Conservation (phyloP, 108 stramenopile species). For the Conticribra weissflogii region DNA sequence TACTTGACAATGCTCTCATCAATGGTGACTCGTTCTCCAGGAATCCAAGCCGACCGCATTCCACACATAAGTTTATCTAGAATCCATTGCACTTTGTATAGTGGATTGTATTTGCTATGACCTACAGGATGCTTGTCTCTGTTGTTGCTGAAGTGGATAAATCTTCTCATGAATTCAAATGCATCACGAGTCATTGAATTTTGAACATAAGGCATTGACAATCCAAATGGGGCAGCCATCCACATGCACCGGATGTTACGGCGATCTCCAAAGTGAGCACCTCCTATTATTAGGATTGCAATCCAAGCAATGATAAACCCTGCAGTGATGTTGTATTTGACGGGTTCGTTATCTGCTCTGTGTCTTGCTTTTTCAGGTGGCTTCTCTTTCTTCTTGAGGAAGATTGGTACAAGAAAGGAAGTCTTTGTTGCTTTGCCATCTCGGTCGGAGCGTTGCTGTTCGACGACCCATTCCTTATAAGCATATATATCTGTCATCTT, state of each 20-base stretch:
- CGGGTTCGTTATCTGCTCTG: neutral
- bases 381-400: neutral
- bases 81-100: slow-evolving; percentile 8
- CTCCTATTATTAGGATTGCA: neutral
- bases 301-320: neutral
- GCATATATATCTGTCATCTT: neutral
- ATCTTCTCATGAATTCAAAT: neutral
- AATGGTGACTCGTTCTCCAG: slow-evolving; percentile 5
- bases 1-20: slow-evolving; percentile 24
- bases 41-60: slow-evolving; percentile 5
- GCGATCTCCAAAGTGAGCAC: neutral
- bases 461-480: neutral
- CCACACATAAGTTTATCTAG: slow-evolving; percentile 8
- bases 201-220: slow-evolving; percentile 2
- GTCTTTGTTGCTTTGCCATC: slow-evolving; percentile 1
- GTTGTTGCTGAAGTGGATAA: slow-evolving; percentile 6
- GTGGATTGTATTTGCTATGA: neutral
- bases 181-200: slow-evolving; percentile 16
- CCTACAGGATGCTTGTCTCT: neutral
- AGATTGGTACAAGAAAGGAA: neutral
- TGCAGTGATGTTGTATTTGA: neutral
- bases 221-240: neutral
- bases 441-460: neutral
- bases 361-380: neutral
- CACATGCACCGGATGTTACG: neutral